Evolutionary conservation across 805 yeast species (phyloP).

Genomic region (Zygoascus tannicola): DNA sequence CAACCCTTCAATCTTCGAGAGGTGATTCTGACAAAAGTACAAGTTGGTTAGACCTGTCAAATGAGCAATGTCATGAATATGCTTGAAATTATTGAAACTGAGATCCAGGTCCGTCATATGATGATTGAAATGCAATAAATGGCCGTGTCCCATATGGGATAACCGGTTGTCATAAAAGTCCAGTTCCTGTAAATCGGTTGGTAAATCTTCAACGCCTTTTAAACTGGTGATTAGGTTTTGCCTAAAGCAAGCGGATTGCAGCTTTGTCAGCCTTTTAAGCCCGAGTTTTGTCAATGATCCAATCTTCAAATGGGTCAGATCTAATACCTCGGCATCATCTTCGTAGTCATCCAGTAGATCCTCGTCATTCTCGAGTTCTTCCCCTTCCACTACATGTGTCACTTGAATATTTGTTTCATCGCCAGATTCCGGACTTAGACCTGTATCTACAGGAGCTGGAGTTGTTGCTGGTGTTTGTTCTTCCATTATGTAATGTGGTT

Average conservation of each 20-base stretch:
- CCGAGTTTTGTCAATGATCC: constrained; percentile 51
- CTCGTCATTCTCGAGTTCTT: constrained; percentile 58
- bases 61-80: constrained; percentile 66
- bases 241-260: constrained; percentile 62
- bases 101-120: constrained; percentile 60
- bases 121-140: constrained; percentile 44
- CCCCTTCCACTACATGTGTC: constrained; percentile 26
- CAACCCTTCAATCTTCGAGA: constrained; percentile 60
- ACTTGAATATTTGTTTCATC: constrained; percentile 1
- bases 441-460: neutral
- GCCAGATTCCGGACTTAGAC: neutral
- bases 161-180: constrained; percentile 91
- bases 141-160: constrained; percentile 72
- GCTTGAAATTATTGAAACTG: constrained; percentile 81
- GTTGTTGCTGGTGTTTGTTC: too few relatives aligned
- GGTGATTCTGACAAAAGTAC: constrained; percentile 83
- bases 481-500: too few relatives aligned
- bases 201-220: constrained; percentile 54
- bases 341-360: constrained; percentile 30
- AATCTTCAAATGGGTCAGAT: constrained; percentile 63
- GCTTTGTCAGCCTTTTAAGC: constrained; percentile 44
- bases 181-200: constrained; percentile 55
- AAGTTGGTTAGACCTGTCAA: constrained; percentile 55
- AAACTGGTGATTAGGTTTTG: constrained; percentile 76
- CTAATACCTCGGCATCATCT: constrained; percentile 49